Conservation (phyloP, 495 filamentous ascomycete genomes). For the Penicillium taxi region DNA sequence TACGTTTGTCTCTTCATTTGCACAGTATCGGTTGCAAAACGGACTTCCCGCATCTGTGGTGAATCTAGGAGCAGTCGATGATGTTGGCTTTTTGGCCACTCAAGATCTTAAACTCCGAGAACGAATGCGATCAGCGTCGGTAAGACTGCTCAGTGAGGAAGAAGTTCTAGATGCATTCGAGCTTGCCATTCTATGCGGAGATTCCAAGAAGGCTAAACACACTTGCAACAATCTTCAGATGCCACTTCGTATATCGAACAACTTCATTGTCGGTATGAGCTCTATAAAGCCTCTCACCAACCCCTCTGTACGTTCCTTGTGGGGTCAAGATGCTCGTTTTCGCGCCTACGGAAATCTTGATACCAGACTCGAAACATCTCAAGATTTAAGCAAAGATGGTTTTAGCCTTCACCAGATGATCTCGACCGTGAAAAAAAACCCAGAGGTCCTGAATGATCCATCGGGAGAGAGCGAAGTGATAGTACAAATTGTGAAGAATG, state of each 20-base stretch:
- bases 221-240: not conserved
- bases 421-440: not conserved
- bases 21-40: not conserved
- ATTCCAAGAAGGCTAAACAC: not conserved
- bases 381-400: no score
- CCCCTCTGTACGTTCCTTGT: not conserved
- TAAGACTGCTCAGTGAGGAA: not conserved
- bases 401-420: no score
- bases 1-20: conserved; percentile 1
- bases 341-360: not conserved
- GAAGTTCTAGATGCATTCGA: not conserved
- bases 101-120: not conserved
- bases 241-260: not conserved
- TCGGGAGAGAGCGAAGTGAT: not conserved
- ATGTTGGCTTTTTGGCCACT: conserved; percentile 1
- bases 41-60: not conserved
- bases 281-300: not conserved
- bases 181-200: not conserved
- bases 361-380: not conserved
- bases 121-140: not conserved
- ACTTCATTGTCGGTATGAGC: not conserved
- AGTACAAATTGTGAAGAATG: not conserved
- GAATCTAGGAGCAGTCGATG: conserved; percentile 1
- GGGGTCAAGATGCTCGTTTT: not conserved
- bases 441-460: not conserved